These are phyloP conservation scores for Colletotrichum incanum DNA, from an alignment of 2,329 filamentous ascomycete genomes.

Conservation along the genomic window DNA sequence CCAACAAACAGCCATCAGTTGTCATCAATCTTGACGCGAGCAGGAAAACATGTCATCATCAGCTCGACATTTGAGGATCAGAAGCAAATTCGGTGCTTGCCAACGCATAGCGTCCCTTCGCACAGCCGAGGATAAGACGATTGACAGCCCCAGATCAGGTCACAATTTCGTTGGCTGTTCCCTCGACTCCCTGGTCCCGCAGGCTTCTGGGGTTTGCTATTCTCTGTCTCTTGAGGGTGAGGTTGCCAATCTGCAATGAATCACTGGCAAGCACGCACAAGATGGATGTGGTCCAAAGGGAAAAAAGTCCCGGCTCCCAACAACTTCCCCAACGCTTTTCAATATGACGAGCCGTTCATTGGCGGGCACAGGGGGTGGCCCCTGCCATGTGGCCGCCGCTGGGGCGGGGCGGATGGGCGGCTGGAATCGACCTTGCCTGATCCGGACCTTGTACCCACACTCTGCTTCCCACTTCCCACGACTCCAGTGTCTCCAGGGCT, in stretches of 20 bases:
- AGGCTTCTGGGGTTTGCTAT: slow-evolving; percentile 23
- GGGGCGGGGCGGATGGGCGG: slow-evolving; percentile 38
- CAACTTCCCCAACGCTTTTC: slow-evolving; percentile 43
- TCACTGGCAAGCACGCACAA: slow-evolving; percentile 38
- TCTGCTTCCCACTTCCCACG: slow-evolving; percentile 12
- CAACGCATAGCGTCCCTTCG: slow-evolving; percentile 20
- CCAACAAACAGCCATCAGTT: slow-evolving; percentile 33
- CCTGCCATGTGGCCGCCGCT: slow-evolving; percentile 37
- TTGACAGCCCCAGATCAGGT: slow-evolving; percentile 35
- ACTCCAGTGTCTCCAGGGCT: slow-evolving; percentile 27
- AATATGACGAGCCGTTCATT: slow-evolving; percentile 34
- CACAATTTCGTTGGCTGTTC: slow-evolving; percentile 36
- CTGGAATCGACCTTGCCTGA: slow-evolving; percentile 30
- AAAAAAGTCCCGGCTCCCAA: slow-evolving; percentile 38
- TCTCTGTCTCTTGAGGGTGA: slow-evolving; percentile 9
- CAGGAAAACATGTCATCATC: slow-evolving; percentile 32
- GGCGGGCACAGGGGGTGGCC: slow-evolving; percentile 25
- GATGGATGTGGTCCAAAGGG: slow-evolving; percentile 37
- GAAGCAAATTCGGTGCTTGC: slow-evolving; percentile 33
- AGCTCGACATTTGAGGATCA: slow-evolving; percentile 23
- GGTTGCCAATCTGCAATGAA: slow-evolving; percentile 42
- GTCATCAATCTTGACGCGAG: slow-evolving; percentile 21
- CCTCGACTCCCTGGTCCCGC: slow-evolving; percentile 15
- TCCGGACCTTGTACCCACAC: not conserved
- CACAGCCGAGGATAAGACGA: slow-evolving; percentile 43